Percentiles rank a stretch among this genome's conserved stretches.
phyloP scores from a whole-genome alignment of 345 rosid species.

The Carallia pectinifolia region DNA sequence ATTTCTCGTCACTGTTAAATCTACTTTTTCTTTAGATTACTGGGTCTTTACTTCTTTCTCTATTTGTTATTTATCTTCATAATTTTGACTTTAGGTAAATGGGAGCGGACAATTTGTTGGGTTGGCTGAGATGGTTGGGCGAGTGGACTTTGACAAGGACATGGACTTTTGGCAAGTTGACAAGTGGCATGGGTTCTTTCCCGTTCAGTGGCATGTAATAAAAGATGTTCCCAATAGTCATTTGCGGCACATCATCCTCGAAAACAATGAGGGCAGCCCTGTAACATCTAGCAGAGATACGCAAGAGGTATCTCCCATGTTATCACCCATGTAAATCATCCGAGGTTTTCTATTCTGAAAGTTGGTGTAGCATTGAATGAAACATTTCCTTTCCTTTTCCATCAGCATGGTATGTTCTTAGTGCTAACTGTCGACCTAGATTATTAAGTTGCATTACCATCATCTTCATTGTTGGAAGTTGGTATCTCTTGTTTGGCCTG shows the following conservation, averaged over 20 bases:
- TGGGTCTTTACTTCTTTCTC: neutral
- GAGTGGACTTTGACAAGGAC: constrained; percentile 66
- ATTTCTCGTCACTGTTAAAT: too few relatives aligned
- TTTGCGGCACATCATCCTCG: constrained; percentile 57
- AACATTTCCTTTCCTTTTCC: too few relatives aligned
- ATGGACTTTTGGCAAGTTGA: constrained; percentile 82
- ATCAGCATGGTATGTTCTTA: too few relatives aligned
- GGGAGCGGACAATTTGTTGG: constrained; percentile 88
- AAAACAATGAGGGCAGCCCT: constrained; percentile 60
- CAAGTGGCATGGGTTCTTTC: constrained; percentile 81
- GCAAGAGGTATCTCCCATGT: constrained; percentile 52
- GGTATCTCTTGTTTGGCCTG: too few relatives aligned
- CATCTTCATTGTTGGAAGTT: too few relatives aligned
- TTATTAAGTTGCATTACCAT: too few relatives aligned
- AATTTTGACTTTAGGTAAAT: constrained; percentile 51
- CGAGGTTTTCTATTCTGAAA: neutral
- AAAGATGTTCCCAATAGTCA: constrained; percentile 72
- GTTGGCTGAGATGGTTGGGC: constrained; percentile 73
- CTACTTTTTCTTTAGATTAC: neutral
- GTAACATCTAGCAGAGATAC: constrained; percentile 80
- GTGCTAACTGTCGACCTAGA: too few relatives aligned
- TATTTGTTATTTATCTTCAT: neutral
- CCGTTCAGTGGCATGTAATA: constrained; percentile 69
- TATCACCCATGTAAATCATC: too few relatives aligned
- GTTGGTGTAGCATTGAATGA: neutral